Evolutionary conservation across 2,329 filamentous ascomycete genomes (phyloP).

Genomic region (Cadophora malorum): DNA sequence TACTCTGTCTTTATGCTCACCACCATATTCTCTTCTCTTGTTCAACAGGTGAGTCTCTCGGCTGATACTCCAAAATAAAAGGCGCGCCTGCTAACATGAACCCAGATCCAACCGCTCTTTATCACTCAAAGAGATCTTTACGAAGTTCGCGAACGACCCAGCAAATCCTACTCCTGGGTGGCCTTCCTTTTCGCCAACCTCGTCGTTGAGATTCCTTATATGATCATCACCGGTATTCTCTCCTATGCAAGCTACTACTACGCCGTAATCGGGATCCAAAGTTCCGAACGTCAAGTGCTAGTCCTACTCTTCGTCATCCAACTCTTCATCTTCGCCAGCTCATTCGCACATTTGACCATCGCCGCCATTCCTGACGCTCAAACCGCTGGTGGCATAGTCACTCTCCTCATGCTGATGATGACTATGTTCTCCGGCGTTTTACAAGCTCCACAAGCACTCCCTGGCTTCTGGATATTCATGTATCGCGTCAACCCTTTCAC

Average conservation of each 20-base stretch:
- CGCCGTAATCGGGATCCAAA: conserved; percentile 61
- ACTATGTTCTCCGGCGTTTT: conserved; percentile 82
- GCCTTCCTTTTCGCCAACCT: conserved; percentile 55
- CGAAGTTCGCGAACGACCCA: conserved; percentile 55
- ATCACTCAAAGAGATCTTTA: conserved; percentile 72
- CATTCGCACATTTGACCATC: conserved; percentile 82
- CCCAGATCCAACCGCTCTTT: conserved; percentile 69
- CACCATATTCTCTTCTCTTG: conserved; percentile 71
- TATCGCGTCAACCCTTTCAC: conserved; percentile 68
- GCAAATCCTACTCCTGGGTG: conserved; percentile 46
- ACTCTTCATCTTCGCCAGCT: conserved; percentile 84
- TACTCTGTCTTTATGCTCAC: conserved; percentile 75
- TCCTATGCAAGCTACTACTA: conserved; percentile 88
- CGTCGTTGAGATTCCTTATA: conserved; percentile 85
- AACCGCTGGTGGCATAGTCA: conserved; percentile 78
- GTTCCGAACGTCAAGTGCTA: conserved; percentile 52
- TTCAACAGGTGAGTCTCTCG: conserved; percentile 53
- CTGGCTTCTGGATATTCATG: conserved; percentile 86
- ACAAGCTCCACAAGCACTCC: conserved; percentile 65
- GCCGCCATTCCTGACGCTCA: conserved; percentile 77
- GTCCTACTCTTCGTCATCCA: conserved; percentile 78
- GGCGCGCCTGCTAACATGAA: neutral
- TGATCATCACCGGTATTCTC: conserved; percentile 74
- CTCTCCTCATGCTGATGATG: conserved; percentile 74
- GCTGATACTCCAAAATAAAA: neutral